Evolutionary conservation across 495 filamentous ascomycete species (phyloP).

Genomic region (Apodospora peruviana): DNA sequence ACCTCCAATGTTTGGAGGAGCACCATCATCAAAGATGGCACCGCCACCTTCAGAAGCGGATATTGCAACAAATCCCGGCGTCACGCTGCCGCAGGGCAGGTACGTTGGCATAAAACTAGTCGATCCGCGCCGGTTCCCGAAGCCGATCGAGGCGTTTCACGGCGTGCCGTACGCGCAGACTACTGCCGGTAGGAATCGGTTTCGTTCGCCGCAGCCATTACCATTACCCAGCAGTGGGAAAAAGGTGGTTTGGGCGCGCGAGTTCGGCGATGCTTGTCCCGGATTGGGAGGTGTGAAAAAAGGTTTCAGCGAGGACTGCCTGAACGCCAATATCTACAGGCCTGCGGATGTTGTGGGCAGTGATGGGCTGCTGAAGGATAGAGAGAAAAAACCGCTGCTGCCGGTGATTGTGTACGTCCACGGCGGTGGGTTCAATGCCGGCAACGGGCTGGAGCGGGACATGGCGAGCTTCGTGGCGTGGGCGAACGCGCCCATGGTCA

Average conservation of each 20-base stretch:
- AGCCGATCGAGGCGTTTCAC: slow-evolving; percentile 50
- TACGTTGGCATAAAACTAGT: slow-evolving; percentile 45
- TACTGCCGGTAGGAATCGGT: slow-evolving; percentile 51
- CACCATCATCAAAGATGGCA: no score
- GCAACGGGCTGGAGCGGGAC: slow-evolving; percentile 35
- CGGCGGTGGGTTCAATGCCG: slow-evolving; percentile 49
- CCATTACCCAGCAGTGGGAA: slow-evolving; percentile 9
- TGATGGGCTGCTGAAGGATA: not conserved
- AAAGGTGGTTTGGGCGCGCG: slow-evolving; percentile 35
- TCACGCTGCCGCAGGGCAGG: slow-evolving; percentile 47
- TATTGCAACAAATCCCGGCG: no score
- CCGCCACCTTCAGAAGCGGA: no score
- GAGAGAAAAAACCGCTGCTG: slow-evolving; percentile 31
- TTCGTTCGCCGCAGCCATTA: slow-evolving; percentile 44
- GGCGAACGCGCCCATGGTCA: slow-evolving; percentile 47
- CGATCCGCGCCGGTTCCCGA: slow-evolving; percentile 32
- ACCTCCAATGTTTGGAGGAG: not conserved
- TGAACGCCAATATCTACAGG: slow-evolving; percentile 47
- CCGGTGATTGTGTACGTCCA: slow-evolving; percentile 58
- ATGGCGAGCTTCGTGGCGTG: slow-evolving; percentile 51
- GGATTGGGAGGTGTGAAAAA: slow-evolving; percentile 17
- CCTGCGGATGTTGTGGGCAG: slow-evolving; percentile 27
- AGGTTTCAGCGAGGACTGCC: slow-evolving; percentile 43
- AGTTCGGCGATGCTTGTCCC: slow-evolving; percentile 40
- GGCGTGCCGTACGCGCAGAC: slow-evolving; percentile 57